Base-by-base conservation (phyloP, 345 rosid genomes). In the Dipteronia sinensis region DNA sequence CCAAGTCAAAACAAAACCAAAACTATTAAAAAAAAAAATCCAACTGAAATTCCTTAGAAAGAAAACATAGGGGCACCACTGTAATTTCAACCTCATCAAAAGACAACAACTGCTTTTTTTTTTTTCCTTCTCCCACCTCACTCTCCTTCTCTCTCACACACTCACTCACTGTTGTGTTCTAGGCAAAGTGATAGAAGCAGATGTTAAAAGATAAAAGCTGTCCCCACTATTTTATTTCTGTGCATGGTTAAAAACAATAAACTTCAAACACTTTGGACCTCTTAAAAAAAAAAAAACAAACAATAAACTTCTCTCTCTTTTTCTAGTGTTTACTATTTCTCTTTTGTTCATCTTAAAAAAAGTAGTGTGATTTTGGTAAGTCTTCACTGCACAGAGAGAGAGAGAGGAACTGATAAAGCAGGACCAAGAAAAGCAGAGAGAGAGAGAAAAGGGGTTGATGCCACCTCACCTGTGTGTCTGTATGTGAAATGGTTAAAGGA, bases 191-290 rank as follows among this genome's bases (percentile, higher is more conserved):
- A 65, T 77, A 79, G 71, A 69, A 46, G 62, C 23, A 74, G 77
- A 56, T 27, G 49, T 7, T 25, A 51, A 74, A 74, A 85, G 86
- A 83, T 78, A 83, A 81, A 42, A 78, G 59, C 70, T 86, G 89
- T 84, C 86, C 88, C 87, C 87, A 85, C 87, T 7, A 15, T 77
- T 65, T 31, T 44, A 15, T 27, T 68, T 8, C 13, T 46, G 61
- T 82, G 67, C 55, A 75, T 63, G 72, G 73, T 55, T 2, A 47
- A 38, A 76, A 58, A 20, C 64, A 27, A 76, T 42, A 59, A 25
- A 20, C 27, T 20, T 55, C 67, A 81, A 73, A 67, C 64, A 73
- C 67, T 20, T 58, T 2, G 51, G 6, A 1, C 9, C 3, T 7
- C n/a, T 19, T 0, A 56, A 56, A 56, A 56, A 56, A 56, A 55